Conservation (phyloP, 768 basidiomycete species). For the Hericium coralloides region DNA sequence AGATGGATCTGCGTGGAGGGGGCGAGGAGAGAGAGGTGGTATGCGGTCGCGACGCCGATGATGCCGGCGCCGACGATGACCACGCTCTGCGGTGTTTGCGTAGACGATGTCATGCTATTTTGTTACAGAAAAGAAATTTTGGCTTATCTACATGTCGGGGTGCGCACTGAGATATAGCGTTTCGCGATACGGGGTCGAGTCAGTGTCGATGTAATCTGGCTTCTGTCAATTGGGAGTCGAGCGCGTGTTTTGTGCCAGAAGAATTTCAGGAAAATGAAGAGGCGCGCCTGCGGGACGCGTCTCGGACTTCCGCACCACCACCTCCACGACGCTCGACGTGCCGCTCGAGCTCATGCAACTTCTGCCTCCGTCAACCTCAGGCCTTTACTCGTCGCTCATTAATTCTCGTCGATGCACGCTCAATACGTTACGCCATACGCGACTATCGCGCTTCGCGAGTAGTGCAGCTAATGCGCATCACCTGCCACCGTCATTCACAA, state of each 20-base stretch:
- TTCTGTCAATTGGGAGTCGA: too few species aligned
- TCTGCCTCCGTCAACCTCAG: neutral
- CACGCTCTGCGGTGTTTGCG: constrained; percentile 13
- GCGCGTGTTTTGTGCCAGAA: too few species aligned
- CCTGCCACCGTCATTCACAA: constrained; percentile 31
- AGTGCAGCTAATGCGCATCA: neutral
- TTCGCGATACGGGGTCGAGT: too few species aligned
- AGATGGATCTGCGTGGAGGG: constrained; percentile 26
- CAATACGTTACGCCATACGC: neutral
- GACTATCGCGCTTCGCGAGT: neutral
- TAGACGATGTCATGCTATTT: neutral
- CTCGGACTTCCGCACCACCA: neutral
- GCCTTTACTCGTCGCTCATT: neutral
- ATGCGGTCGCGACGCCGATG: constrained; percentile 36
- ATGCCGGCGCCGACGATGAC: constrained; percentile 40
- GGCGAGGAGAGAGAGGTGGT: constrained; percentile 26
- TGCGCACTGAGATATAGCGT: too few species aligned
- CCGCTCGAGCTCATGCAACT: neutral
- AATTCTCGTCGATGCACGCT: neutral
- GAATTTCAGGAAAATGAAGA: too few species aligned
- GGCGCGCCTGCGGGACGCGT: too few species aligned
- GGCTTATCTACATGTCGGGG: neutral
- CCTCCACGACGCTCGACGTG: neutral
- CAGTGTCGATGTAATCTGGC: too few species aligned
- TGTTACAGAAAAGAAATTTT: neutral